Base-by-base conservation (phyloP, 305 asterid species). In the Solanum chacoense region DNA sequence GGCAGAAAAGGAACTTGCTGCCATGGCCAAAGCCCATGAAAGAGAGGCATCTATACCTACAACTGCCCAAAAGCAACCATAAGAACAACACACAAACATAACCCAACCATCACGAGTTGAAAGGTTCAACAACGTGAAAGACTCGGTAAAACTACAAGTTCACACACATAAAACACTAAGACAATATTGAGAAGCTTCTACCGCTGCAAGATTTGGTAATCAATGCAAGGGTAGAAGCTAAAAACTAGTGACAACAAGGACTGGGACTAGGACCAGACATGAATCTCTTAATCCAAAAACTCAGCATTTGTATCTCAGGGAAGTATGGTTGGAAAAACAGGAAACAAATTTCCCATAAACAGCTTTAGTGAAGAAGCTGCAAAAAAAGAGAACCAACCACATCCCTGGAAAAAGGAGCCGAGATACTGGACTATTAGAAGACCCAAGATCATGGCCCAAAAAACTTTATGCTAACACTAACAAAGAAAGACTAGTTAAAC, bases 11-110 rank as follows among this genome's bases (percentile, higher is more conserved):
- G 89, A 26, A 85, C 14, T 81, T 14, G 11, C 93, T 89, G 95
- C 98, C 98, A 93, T 8, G 88, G 93, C 98, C 96, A 92, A 94
- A 92, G 94, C 96, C 93, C 97, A 11, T 40, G 91, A 72, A 77
- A 79, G 91, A 94, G 84, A 92, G 94, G 90, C 92, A 59, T 55
- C 85, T 89, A 88, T 89, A 81, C 71, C 88, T 38, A 85, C 87
- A 88, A 92, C 96, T 88, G 93, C 90, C 42, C 93, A 88, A 90
- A 90, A 91, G 90, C 95, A 94, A 90, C 94, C 93, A 76, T 31
- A 7, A 50, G 24, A 37, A 65, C 32, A 65, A 63, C 73, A 75
- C 75, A 84, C 92, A 92, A 88, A 13, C 85, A 13, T 26, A 22
- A 80, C 85, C 69, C 31, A 80, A 80, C 85, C 69, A 26, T 40